Base-by-base conservation (phyloP, 169 alveolate genomes). In the Plasmodium blacklocki region DNA sequence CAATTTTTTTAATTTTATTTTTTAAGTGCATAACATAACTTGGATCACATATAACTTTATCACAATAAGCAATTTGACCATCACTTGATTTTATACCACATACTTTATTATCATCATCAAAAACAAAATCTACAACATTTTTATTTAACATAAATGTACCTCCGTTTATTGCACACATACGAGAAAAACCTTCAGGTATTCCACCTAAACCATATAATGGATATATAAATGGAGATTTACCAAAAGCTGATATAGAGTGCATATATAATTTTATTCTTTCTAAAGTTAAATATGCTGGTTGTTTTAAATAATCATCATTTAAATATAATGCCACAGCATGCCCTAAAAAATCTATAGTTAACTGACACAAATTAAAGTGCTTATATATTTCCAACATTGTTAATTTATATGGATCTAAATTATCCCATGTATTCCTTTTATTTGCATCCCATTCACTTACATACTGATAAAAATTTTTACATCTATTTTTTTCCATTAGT, bases 181-280 rank as follows among this genome's bases (percentile, higher is more conserved):
- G 92, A 26, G 99, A 96, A 94, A 97, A 97, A 43, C 99, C 99
- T 93, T 98, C 99, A 9, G 99, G 99, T 29, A 98, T 96, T n/a
- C 99, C 99, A 49, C 99, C 99, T 6, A 98, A 97, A 8, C 99
- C 99, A 92, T 98, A 98, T 23, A 98, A 95, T 7, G 99, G 99
- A 86, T 98, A 98, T 60, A 98, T 98, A 96, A 98, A 98, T 43
- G 99, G 99, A 19, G 99, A 96, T 67, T 98, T 96, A 21, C 99
- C 99, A 91, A 98, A 98, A 80, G 99, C 96, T 83, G 98, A 97
- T 83, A 98, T 91, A 54, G 99, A 96, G 67, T 96, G 97, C 97
- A 98, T 96, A 93, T 97, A 98, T 88, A 98, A 93, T 88, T 97
- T 94, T 91, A 98, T 97, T 95, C 96, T 97, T 74, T 95, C 96